A percentile compares a stretch with the other conserved stretches of the same genome.
These are phyloP conservation scores for Malus hybrid DNA, from an alignment of 331 rosid genomes.

Conservation along the genomic window DNA sequence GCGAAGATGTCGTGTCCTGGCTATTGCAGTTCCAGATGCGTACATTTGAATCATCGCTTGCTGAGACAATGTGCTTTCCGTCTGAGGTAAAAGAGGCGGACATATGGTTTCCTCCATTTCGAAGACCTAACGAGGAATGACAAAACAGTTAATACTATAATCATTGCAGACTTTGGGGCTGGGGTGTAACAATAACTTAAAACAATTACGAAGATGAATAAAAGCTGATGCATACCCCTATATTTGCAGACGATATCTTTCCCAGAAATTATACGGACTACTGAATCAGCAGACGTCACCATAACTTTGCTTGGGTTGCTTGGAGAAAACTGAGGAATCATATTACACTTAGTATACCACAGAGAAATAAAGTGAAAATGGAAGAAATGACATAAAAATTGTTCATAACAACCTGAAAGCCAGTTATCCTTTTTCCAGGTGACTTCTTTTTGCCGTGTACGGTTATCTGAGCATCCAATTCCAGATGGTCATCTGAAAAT, in stretches of 20 bases:
- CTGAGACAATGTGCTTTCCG: conserved; percentile 57
- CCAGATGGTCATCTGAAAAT: conserved; percentile 51
- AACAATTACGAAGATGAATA: not conserved
- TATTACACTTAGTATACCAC: conserved; percentile 8
- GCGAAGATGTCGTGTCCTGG: conserved; percentile 38
- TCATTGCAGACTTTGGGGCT: not conserved
- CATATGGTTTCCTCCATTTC: conserved; percentile 47
- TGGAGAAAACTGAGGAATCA: conserved; percentile 48
- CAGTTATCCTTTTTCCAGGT: conserved; percentile 60
- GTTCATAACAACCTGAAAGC: conserved; percentile 57
- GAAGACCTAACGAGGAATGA: conserved; percentile 31
- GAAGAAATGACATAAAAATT: not conserved
- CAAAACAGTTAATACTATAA: not conserved
- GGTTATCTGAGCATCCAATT: conserved; percentile 48
- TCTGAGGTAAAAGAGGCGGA: conserved; percentile 60
- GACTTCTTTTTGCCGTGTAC: conserved; percentile 71
- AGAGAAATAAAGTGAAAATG: not conserved
- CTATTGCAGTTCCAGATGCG: conserved; percentile 48
- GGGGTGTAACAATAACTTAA: not conserved
- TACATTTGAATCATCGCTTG: conserved; percentile 55
- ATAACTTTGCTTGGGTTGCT: conserved; percentile 46
- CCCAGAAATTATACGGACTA: conserved; percentile 42
- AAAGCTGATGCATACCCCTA: conserved; percentile 34
- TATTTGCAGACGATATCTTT: conserved; percentile 47
- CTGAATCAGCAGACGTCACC: conserved; percentile 69